Percentiles rank a stretch among this genome's conserved stretches.
phyloP scores from a whole-genome alignment of 2,329 filamentous ascomycete species.

The Nothophaeocryptopus gaeumannii region DNA sequence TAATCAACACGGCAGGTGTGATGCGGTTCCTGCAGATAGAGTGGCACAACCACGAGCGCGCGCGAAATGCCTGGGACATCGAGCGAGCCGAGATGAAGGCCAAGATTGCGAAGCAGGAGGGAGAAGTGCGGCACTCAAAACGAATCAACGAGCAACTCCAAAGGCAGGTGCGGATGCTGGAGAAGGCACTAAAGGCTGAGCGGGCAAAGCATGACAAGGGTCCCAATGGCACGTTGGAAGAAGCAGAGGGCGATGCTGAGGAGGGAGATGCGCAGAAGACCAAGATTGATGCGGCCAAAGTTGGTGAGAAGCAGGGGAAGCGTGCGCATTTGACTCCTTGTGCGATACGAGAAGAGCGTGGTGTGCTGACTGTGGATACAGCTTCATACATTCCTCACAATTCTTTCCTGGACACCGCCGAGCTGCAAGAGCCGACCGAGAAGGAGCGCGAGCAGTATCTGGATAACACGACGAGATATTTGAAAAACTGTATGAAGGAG shows the following conservation, averaged over 20 bases:
- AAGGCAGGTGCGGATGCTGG: conserved; percentile 85
- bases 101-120: conserved; percentile 90
- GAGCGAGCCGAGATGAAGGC: conserved; percentile 99
- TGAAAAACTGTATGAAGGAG: conserved; percentile 65
- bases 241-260: conserved; percentile 18
- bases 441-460: conserved; percentile 57
- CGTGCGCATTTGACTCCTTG: conserved; percentile 8
- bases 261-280: conserved; percentile 19
- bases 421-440: conserved; percentile 44
- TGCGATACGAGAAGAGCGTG: not conserved
- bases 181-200: conserved; percentile 83
- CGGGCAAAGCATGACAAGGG: conserved; percentile 57
- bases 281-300: conserved; percentile 28
- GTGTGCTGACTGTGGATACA: conserved; percentile 31
- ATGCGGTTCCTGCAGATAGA: conserved; percentile 99
- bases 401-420: conserved; percentile 52
- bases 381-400: conserved; percentile 47
- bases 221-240: conserved; percentile 21
- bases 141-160: conserved; percentile 84
- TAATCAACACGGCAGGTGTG: conserved; percentile 61
- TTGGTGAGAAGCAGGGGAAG: conserved; percentile 21
- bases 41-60: conserved; percentile 97
- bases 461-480: conserved; percentile 61
- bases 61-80: conserved; percentile 98
- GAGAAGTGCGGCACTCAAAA: conserved; percentile 80